Evolutionary conservation across 805 yeast genomes (phyloP), one percentile per base, ranked within the genome.

Genomic region (Scheffersomyces coipomensis): DNA sequence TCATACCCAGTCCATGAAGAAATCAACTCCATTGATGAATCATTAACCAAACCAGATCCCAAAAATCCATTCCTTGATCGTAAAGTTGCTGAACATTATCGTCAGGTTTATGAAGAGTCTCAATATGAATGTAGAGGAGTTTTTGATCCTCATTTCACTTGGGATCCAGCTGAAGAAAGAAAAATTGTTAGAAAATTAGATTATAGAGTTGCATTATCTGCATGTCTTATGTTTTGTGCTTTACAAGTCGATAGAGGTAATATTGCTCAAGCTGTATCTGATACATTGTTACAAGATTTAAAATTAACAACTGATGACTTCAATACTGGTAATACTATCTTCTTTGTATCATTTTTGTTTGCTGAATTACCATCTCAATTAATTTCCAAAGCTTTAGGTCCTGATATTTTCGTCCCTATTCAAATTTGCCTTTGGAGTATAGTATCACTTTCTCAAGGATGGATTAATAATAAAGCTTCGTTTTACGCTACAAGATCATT

Each of bases 341-440:
- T 73, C 47, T 62, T 68, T 44, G 62, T 78, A 3, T 66, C 75
- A 33, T 81, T 81, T 49, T 53, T 81, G 35, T 48, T 60, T 17
- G 75, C 82, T 13, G 87, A 81, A 53, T 55, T 81, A 9, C 87
- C 87, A 0, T 78, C 85, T 3, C 85, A 81, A 50, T 62, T 81
- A 46, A 63, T 81, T 22, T 74, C 83, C 15, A 81, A 82, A 55
- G 68, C 66, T 39, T 35, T 81, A 24, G 88, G 87, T 7, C 75
- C 83, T 4, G 85, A 79, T 48, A 46, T 64, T 16, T 78, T 82
- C 76, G 73, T 81, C 43, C 85, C 85, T 3, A 56, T 66, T 29
- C 83, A 80, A 48, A 68, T 81, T 55, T 46, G 62, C n/a, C 43
- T 69, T 1, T 81, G 86, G 86, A 70, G 78, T 32, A 44, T 72